phyloP scores from a whole-genome alignment of 768 basidiomycete genomes.

The Lepiota brunneoincarnata region DNA sequence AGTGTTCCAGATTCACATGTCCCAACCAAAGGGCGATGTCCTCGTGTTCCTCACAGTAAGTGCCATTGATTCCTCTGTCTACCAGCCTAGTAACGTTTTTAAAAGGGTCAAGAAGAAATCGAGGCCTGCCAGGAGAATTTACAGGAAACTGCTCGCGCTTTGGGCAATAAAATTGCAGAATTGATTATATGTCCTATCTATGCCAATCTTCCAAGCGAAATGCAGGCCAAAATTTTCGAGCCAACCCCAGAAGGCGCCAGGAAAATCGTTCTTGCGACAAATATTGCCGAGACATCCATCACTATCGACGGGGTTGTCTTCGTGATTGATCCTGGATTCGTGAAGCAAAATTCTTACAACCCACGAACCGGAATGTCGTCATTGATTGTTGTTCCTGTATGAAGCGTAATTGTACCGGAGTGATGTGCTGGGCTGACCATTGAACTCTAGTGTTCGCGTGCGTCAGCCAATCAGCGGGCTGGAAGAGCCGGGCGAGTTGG shows the following conservation, averaged over 20 bases:
- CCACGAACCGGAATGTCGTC: constrained; percentile 99
- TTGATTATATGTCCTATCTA: constrained; percentile 97
- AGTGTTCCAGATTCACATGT: constrained; percentile 98
- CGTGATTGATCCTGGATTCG: constrained; percentile 98
- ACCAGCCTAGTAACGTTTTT: constrained; percentile 12
- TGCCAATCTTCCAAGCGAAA: constrained; percentile 97
- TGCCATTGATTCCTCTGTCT: constrained; percentile 10
- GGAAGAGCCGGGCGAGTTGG: constrained; percentile 98
- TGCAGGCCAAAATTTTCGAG: constrained; percentile 99
- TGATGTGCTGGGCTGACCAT: background rate
- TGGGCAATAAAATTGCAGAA: constrained; percentile 95
- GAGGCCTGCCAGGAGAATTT: constrained; percentile 96
- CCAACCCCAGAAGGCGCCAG: constrained; percentile 95
- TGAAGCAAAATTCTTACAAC: constrained; percentile 99
- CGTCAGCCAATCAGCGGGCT: constrained; percentile 95
- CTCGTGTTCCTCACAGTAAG: constrained; percentile 93
- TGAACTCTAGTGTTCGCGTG: constrained; percentile 77
- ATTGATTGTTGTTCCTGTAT: constrained; percentile 89
- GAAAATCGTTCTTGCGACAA: constrained; percentile 97
- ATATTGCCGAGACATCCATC: constrained; percentile 99
- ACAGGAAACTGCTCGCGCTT: constrained; percentile 89
- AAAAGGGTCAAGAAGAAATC: constrained; percentile 98
- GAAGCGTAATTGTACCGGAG: constrained; percentile 24
- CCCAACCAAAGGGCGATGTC: constrained; percentile 96
- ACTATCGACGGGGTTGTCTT: constrained; percentile 99